Evolutionary conservation across 441 rosid genomes (phyloP).

Genomic region (Adansonia rubrostipa): DNA sequence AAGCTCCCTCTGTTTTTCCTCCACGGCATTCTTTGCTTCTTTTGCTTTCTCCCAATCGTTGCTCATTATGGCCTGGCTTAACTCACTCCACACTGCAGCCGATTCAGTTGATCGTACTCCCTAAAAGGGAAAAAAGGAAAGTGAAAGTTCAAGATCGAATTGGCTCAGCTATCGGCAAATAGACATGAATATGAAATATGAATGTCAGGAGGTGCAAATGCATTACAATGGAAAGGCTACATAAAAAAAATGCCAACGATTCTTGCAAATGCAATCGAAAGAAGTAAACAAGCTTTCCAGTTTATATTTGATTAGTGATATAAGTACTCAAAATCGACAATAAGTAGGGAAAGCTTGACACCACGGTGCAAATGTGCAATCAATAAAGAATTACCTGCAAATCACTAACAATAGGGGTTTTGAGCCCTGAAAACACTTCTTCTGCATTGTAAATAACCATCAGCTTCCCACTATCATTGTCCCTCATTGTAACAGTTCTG

Average conservation of each 20-base stretch:
- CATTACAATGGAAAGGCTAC: not conserved
- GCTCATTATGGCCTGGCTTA: conserved; percentile 55
- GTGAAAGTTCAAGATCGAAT: not conserved
- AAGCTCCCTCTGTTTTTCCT: conserved; percentile 65
- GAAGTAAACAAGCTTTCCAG: not conserved
- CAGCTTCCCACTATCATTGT: conserved; percentile 46
- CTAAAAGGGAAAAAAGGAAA: conserved; percentile 31
- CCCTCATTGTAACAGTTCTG: conserved; percentile 66
- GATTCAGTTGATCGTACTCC: conserved; percentile 66
- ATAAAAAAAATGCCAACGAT: not conserved
- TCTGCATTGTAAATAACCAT: conserved; percentile 60
- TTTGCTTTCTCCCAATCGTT: conserved; percentile 77
- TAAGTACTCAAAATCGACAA: not conserved
- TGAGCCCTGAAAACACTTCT: conserved; percentile 52
- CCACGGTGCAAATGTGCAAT: not conserved
- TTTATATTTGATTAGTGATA: not conserved
- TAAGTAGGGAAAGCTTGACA: not conserved
- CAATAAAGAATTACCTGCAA: not conserved
- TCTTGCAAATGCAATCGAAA: not conserved
- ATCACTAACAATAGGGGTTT: conserved; percentile 54
- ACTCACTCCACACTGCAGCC: conserved; percentile 65
- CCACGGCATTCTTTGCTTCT: conserved; percentile 67
- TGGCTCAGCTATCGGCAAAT: not conserved
- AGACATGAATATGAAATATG: not conserved
- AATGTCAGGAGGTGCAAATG: not conserved